Conservation (phyloP, 2,329 filamentous ascomycete species). For the Aspergillus pseudotamarii region DNA sequence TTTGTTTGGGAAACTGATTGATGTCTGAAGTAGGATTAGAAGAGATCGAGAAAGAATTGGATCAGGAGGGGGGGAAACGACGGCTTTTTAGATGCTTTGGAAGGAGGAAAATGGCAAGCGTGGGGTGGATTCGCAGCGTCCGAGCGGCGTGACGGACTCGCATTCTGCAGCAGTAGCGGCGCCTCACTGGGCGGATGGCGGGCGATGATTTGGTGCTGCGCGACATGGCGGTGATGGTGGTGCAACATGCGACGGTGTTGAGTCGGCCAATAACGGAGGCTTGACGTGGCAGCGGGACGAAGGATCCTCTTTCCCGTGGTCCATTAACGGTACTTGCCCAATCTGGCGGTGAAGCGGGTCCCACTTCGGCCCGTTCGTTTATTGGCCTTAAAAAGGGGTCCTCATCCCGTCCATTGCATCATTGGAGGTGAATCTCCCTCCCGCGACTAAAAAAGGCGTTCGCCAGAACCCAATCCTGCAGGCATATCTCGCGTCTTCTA, state of each 20-base stretch:
- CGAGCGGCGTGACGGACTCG: constrained; percentile 20
- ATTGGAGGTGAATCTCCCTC: constrained; percentile 14
- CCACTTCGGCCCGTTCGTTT: background rate
- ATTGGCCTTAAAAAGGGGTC: constrained; percentile 2
- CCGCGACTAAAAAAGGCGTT: constrained; percentile 8
- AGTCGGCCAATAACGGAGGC: constrained; percentile 17
- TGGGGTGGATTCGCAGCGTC: constrained; percentile 18
- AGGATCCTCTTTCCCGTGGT: background rate
- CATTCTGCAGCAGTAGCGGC: constrained; percentile 19
- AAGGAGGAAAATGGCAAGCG: constrained; percentile 14
- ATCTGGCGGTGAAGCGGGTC: constrained; percentile 24
- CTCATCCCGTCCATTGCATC: constrained; percentile 12
- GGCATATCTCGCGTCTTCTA: background rate
- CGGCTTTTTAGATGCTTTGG: constrained; percentile 20
- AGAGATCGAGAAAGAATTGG: constrained; percentile 13
- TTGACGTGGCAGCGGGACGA: constrained; percentile 25
- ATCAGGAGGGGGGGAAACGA: constrained; percentile 13
- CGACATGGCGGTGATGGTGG: constrained; percentile 24
- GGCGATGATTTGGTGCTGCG: constrained; percentile 25
- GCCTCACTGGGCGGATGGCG: constrained; percentile 18
- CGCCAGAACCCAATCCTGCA: background rate
- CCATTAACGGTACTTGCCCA: constrained; percentile 7
- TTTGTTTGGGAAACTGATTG: constrained; percentile 16
- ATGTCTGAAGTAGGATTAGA: constrained; percentile 14
- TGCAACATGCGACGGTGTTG: constrained; percentile 22